Evolutionary conservation across 176 grass and related monocot species (phyloP).

Genomic region (Carex pumila): DNA sequence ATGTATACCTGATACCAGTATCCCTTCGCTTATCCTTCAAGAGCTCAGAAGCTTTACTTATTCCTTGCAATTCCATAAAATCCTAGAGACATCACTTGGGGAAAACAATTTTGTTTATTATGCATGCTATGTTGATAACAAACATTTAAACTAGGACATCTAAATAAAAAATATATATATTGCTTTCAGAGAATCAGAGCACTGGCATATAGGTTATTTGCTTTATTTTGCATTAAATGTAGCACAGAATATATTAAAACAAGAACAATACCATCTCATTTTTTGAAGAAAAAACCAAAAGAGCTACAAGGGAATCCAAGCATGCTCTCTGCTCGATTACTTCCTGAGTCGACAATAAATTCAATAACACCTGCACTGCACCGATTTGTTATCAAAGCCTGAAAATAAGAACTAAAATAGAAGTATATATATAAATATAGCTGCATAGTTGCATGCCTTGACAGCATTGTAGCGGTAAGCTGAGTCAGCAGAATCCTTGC

Average conservation of each 20-base stretch:
- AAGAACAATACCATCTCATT: slow-evolving; percentile 34
- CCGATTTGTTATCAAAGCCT: not conserved
- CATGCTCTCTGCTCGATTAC: slow-evolving; percentile 41
- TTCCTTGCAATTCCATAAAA: slow-evolving; percentile 42
- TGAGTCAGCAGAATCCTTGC: slow-evolving; percentile 27
- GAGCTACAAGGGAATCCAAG: slow-evolving; percentile 43
- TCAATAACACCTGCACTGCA: slow-evolving; percentile 34
- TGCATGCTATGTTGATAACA: not conserved
- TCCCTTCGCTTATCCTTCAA: slow-evolving; percentile 25
- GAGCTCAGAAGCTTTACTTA: slow-evolving; percentile 35
- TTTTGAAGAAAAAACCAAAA: slow-evolving; percentile 33
- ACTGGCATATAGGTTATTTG: not conserved
- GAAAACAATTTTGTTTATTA: not conserved
- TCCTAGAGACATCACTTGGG: slow-evolving; percentile 8
- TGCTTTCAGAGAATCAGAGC: not conserved
- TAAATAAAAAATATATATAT: not conserved
- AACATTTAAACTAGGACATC: not conserved
- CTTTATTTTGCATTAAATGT: not conserved
- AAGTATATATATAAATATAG: not conserved
- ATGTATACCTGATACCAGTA: slow-evolving; percentile 29
- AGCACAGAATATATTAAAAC: not conserved
- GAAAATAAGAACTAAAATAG: not conserved
- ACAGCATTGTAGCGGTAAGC: slow-evolving; percentile 47
- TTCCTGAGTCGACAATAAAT: slow-evolving; percentile 37
- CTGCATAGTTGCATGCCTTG: slow-evolving; percentile 29